phyloP scores from a whole-genome alignment of 2,329 filamentous ascomycete genomes.

The Fusarium chlamydosporum region DNA sequence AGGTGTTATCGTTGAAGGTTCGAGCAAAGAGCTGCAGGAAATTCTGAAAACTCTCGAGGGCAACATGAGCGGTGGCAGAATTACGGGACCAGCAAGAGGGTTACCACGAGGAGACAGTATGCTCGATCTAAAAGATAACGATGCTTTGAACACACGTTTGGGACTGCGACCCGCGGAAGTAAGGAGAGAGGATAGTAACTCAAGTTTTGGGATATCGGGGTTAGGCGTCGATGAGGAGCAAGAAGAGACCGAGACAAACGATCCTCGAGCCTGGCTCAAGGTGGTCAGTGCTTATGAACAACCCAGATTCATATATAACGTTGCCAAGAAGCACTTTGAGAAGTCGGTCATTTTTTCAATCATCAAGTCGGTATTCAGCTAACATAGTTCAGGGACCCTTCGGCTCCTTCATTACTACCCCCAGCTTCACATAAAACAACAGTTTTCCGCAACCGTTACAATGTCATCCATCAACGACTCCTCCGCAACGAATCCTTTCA shows the following conservation, averaged over 20 bases:
- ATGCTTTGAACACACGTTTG: slow-evolving; percentile 68
- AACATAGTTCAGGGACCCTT: slow-evolving; percentile 64
- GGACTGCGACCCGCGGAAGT: slow-evolving; percentile 64
- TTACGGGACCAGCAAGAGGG: slow-evolving; percentile 66
- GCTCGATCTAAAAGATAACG: slow-evolving; percentile 69
- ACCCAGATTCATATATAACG: slow-evolving; percentile 82
- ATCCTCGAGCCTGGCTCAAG: slow-evolving; percentile 86
- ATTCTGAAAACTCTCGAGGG: slow-evolving; percentile 89
- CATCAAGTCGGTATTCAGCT: slow-evolving; percentile 36
- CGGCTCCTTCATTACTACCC: slow-evolving; percentile 80
- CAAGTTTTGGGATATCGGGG: slow-evolving; percentile 74
- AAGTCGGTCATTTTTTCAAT: slow-evolving; percentile 61
- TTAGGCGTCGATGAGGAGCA: slow-evolving; percentile 67
- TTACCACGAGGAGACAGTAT: slow-evolving; percentile 72
- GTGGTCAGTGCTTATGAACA: slow-evolving; percentile 88
- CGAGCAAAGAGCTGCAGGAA: slow-evolving; percentile 79
- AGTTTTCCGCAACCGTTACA: slow-evolving; percentile 90
- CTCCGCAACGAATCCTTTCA: slow-evolving; percentile 95
- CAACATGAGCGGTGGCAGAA: slow-evolving; percentile 87
- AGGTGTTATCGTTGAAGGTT: slow-evolving; percentile 90
- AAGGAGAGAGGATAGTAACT: slow-evolving; percentile 71
- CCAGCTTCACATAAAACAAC: slow-evolving; percentile 84
- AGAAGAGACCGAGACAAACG: slow-evolving; percentile 71
- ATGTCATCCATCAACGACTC: slow-evolving; percentile 91
- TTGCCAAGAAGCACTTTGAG: slow-evolving; percentile 91